Conservation (phyloP, 148 eudicot genomes). For the Camellia lanceoleosa region DNA sequence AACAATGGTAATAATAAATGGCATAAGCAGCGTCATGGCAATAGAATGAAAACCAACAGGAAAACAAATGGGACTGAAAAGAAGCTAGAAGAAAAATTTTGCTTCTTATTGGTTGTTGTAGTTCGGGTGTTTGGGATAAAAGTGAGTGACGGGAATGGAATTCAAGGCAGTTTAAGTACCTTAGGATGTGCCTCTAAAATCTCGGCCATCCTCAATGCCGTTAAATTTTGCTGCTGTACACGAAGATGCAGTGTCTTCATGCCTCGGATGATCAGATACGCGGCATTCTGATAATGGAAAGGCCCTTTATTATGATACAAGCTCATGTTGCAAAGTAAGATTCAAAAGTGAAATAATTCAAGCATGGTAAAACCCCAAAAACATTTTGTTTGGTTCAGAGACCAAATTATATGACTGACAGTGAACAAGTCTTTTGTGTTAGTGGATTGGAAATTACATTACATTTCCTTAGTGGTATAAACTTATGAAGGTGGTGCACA, state of each 20-base stretch:
- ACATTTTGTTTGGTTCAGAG: background rate
- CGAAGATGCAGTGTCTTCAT: constrained; percentile 94
- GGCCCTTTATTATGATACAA: background rate
- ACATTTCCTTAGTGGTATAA: background rate
- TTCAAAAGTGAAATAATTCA: background rate
- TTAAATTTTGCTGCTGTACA: constrained; percentile 81
- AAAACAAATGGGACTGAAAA: background rate
- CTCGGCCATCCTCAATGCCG: constrained; percentile 84
- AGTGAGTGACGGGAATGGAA: background rate
- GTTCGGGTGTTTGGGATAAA: background rate
- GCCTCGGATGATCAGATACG: constrained; percentile 77
- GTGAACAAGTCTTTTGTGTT: background rate
- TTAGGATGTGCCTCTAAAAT: constrained; percentile 95
- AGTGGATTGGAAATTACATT: background rate
- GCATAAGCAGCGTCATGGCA: background rate
- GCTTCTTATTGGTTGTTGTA: background rate
- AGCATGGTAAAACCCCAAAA: background rate
- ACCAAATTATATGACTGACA: background rate
- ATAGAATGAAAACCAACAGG: background rate
- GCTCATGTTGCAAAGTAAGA: background rate
- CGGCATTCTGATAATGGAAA: constrained; percentile 70
- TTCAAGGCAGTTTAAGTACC: constrained; percentile 33
- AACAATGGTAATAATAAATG: background rate
- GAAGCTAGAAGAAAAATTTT: background rate
- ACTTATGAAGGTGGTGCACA: background rate